Percentiles rank a stretch among this genome's conserved stretches.
Evolutionary conservation across 257 asterid genomes (phyloP).

Genomic region (Jacaranda copaia): DNA sequence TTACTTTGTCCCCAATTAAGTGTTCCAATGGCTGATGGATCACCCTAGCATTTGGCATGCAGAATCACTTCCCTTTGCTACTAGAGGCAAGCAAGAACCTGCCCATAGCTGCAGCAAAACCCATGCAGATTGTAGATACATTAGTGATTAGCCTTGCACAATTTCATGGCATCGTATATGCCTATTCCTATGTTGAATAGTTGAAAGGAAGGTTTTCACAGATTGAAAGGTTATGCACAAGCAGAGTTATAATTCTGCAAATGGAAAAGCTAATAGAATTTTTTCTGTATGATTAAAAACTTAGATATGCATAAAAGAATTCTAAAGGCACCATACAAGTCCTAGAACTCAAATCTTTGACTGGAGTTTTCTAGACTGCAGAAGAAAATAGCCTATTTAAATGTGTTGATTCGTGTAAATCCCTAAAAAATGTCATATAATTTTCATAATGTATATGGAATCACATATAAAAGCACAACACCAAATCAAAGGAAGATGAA

Average conservation of each 20-base stretch:
- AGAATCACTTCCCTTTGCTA: constrained; percentile 87
- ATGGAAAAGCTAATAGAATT: too few relatives aligned
- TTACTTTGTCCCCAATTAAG: constrained; percentile 79
- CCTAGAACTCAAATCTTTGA: too few relatives aligned
- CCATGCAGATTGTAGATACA: constrained; percentile 93
- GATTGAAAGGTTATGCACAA: constrained; percentile 9
- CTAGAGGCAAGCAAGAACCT: constrained; percentile 94
- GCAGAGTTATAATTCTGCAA: constrained; percentile 8
- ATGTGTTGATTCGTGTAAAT: too few relatives aligned
- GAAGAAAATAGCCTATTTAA: too few relatives aligned
- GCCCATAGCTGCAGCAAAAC: constrained; percentile 96
- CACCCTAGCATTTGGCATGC: constrained; percentile 98
- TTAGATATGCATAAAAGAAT: background rate
- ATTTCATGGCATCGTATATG: constrained; percentile 96
- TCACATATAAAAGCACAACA: too few relatives aligned
- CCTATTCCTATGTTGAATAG: constrained; percentile 77
- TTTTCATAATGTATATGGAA: too few relatives aligned
- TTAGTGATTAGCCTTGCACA: constrained; percentile 98
- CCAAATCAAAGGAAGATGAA: too few relatives aligned
- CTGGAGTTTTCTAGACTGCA: too few relatives aligned
- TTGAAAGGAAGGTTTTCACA: background rate
- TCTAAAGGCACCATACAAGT: too few relatives aligned
- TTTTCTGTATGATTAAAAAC: background rate
- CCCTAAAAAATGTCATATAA: too few relatives aligned
- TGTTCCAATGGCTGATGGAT: constrained; percentile 94